Evolutionary conservation across 352 stramenopile species (phyloP), one percentile per base, ranked within the genome.

Genomic region (Globisporangium middletonii): DNA sequence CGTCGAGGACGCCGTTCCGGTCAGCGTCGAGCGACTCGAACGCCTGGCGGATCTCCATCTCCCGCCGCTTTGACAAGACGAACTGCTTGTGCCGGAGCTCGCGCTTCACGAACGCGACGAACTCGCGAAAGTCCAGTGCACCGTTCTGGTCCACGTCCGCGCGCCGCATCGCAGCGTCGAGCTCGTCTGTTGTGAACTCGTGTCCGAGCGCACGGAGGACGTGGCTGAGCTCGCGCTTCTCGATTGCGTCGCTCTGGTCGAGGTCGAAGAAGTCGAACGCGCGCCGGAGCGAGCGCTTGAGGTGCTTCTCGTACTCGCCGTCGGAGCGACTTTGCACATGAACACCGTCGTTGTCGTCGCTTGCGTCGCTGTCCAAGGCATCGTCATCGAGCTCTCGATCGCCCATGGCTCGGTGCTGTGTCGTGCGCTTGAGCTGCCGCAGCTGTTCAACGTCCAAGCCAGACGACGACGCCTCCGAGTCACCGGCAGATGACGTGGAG

Each of bases 181-280:
- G 62, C n/a, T 93, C 80, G 38, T 82, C 67, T 0, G 70, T 73
- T 1, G 79, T 87, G 28, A 91, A 81, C 43, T 93, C 80, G 55
- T 93, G 72, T 1, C 78, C 83, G 11, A 93, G 57, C 1, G 80
- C 83, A 27, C 77, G 73, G 4, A 93, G 60, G 2, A 93, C 76
- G 37, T 88, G 76, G 11, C 63, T 71, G 18, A 93, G 60, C 50
- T 91, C 81, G 13, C 69, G 67, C 49, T 87, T 88, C 41, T 88
- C 79, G 18, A 93, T 93, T 1, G 73, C 79, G 16, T 74, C 73
- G 18, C 69, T 91, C 27, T 79, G 75, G 38, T 93, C 77, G 5
- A 85, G 56, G 46, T 93, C 83, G 50, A 89, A 93, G 42, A 91
- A 91, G 43, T 91, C 80, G 48, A 91, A 93, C 15, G 77, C 83